phyloP scores from a whole-genome alignment of 805 yeast genomes.

The Yarrowia bubula region DNA sequence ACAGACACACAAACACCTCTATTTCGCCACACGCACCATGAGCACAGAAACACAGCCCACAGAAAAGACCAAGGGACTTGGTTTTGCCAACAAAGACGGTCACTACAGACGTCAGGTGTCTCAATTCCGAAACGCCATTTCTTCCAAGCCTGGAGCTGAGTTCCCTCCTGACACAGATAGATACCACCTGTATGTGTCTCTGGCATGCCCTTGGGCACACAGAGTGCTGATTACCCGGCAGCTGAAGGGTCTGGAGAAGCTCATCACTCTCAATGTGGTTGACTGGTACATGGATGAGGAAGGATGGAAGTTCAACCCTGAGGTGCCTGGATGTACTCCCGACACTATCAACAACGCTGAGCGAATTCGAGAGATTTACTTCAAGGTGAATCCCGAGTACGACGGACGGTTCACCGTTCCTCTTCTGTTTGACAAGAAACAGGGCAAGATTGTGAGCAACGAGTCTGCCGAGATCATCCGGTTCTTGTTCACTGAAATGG shows the following conservation, averaged over 20 bases:
- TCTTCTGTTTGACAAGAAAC: conserved; percentile 84
- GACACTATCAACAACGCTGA: conserved; percentile 61
- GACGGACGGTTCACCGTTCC: conserved; percentile 89
- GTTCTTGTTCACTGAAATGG: conserved; percentile 73
- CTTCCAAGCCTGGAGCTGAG: conserved; percentile 54
- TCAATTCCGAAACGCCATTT: conserved; percentile 63
- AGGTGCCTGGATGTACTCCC: conserved; percentile 50
- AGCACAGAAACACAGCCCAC: conserved; percentile 1
- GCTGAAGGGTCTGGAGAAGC: conserved; percentile 66
- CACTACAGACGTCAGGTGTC: conserved; percentile 33
- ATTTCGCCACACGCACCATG: conserved; percentile 15
- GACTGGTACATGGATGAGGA: conserved; percentile 85
- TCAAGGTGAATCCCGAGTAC: conserved; percentile 71
- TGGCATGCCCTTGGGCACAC: conserved; percentile 97
- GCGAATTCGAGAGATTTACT: conserved; percentile 69
- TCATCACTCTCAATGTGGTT: conserved; percentile 61
- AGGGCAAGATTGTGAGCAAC: conserved; percentile 80
- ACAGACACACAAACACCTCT: neutral
- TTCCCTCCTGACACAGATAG: conserved; percentile 75
- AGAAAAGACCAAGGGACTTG: conserved; percentile 21
- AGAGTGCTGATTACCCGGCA: conserved; percentile 70
- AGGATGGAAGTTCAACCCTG: conserved; percentile 82
- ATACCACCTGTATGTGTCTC: conserved; percentile 82
- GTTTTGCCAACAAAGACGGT: conserved; percentile 30
- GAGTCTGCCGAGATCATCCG: conserved; percentile 89